Percentiles rank a stretch among this genome's conserved stretches.
Conservation (phyloP, 257 asterid genomes). For the Capsicum chinense region DNA sequence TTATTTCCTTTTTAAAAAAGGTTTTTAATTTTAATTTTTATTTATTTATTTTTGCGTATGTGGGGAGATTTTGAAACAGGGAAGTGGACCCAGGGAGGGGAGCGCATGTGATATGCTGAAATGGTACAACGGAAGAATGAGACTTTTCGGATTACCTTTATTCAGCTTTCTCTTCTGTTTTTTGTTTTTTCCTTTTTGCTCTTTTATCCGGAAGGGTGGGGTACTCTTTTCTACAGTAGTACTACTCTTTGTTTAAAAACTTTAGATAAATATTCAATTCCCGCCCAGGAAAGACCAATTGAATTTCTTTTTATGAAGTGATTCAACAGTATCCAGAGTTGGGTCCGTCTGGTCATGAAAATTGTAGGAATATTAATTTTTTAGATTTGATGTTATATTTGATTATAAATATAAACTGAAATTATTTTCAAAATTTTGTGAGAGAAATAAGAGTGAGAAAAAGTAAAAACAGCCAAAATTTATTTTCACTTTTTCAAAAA, state of each 20-base stretch:
- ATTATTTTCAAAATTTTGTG: too few species aligned
- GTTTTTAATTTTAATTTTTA: too few species aligned
- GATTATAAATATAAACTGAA: too few species aligned
- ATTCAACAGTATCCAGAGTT: neutral
- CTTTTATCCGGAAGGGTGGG: neutral
- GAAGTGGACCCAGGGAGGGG: neutral
- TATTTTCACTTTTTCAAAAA: too few species aligned
- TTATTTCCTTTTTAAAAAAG: neutral
- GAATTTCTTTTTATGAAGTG: neutral
- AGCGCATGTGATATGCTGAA: conserved; percentile 30
- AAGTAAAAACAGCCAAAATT: too few species aligned
- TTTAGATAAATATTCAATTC: neutral
- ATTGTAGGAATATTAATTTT: too few species aligned
- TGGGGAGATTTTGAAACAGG: conserved; percentile 12
- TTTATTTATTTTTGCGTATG: neutral
- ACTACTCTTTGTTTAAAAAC: neutral
- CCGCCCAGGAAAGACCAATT: neutral
- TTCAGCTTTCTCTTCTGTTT: neutral
- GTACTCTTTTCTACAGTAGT: neutral
- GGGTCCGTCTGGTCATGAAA: too few species aligned
- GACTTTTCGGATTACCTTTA: neutral
- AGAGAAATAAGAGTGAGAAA: too few species aligned
- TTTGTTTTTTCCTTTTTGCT: neutral
- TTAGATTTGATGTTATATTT: too few species aligned
- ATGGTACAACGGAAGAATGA: conserved; percentile 22